Evolutionary conservation across 2,329 filamentous ascomycete species (phyloP).

Genomic region (Scytalidium sp.): DNA sequence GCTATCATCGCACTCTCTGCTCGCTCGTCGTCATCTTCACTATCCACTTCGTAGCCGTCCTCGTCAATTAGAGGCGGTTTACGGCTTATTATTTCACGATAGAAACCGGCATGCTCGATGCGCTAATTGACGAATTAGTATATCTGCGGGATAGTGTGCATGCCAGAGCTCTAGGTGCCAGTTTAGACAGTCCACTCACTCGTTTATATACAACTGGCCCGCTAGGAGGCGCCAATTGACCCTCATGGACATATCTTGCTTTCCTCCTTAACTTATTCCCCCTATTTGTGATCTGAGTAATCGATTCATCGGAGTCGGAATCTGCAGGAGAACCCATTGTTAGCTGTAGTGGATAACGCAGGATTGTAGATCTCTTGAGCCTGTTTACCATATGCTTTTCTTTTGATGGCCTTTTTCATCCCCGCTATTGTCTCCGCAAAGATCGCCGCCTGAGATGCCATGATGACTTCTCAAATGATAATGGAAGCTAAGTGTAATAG

Average conservation of each 20-base stretch:
- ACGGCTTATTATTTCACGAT: conserved; percentile 68
- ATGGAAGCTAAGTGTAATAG: not conserved
- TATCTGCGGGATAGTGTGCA: conserved; percentile 8
- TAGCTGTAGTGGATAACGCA: conserved; percentile 14
- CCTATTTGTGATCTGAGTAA: conserved; percentile 68
- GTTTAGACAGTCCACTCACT: conserved; percentile 40
- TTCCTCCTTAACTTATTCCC: conserved; percentile 77
- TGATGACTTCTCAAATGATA: conserved; percentile 23
- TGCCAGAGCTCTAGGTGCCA: conserved; percentile 20
- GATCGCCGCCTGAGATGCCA: conserved; percentile 57
- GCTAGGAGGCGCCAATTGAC: conserved; percentile 63
- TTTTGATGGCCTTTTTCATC: conserved; percentile 66
- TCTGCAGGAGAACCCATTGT: conserved; percentile 44
- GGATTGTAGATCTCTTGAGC: conserved; percentile 9
- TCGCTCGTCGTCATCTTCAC: conserved; percentile 65
- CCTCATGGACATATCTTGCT: conserved; percentile 67
- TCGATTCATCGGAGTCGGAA: conserved; percentile 73
- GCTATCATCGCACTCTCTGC: conserved; percentile 57
- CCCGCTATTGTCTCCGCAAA: conserved; percentile 65
- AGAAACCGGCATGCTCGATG: conserved; percentile 71
- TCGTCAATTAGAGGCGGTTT: conserved; percentile 73
- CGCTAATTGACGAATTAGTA: conserved; percentile 41
- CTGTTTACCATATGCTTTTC: conserved; percentile 61
- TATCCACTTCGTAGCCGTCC: conserved; percentile 74
- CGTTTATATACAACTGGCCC: conserved; percentile 70